These are phyloP conservation scores for Arxiozyma telluris DNA, from an alignment of 1,139 yeast species.

Conservation along the genomic window DNA sequence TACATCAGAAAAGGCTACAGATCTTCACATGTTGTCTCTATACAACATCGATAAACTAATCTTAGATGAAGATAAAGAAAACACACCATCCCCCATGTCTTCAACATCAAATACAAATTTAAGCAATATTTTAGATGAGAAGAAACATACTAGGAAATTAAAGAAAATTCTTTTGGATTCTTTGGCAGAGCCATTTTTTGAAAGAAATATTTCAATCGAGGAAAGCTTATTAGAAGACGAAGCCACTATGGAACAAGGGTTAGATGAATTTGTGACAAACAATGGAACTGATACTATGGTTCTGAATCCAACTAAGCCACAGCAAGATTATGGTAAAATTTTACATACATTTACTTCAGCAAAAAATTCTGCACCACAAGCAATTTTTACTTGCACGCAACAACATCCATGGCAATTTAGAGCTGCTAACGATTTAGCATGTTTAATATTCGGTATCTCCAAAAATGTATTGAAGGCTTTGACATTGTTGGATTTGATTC, in stretches of 20 bases:
- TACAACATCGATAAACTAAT: slow-evolving; percentile 35
- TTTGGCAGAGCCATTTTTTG: slow-evolving; percentile 67
- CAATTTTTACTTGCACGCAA: slow-evolving; percentile 74
- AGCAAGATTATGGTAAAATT: slow-evolving; percentile 24
- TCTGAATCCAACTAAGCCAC: slow-evolving; percentile 7
- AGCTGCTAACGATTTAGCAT: slow-evolving; percentile 86
- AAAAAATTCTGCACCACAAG: slow-evolving; percentile 64
- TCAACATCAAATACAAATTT: slow-evolving; percentile 2
- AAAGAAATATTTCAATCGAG: slow-evolving; percentile 27
- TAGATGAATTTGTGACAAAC: slow-evolving; percentile 9
- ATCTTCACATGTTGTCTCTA: slow-evolving; percentile 29
- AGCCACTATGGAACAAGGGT: slow-evolving; percentile 7
- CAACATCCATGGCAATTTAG: slow-evolving; percentile 70
- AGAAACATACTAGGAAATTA: slow-evolving; percentile 23
- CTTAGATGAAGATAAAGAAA: slow-evolving; percentile 29
- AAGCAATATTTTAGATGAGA: slow-evolving; percentile 1
- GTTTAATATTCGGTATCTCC: slow-evolving; percentile 77
- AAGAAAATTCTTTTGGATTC: slow-evolving; percentile 55
- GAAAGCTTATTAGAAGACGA: slow-evolving; percentile 24
- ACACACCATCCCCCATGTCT: slow-evolving; percentile 3
- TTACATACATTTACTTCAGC: slow-evolving; percentile 57
- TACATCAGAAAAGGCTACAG: slow-evolving; percentile 30
- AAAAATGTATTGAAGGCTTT: slow-evolving; percentile 53
- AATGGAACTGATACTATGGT: slow-evolving; percentile 10
- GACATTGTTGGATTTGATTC: slow-evolving; percentile 67